A percentile compares a stretch with the other conserved stretches of the same genome.
These are phyloP conservation scores for Teunomyces aglyptinius DNA, from an alignment of 805 yeast genomes.

Conservation along the genomic window DNA sequence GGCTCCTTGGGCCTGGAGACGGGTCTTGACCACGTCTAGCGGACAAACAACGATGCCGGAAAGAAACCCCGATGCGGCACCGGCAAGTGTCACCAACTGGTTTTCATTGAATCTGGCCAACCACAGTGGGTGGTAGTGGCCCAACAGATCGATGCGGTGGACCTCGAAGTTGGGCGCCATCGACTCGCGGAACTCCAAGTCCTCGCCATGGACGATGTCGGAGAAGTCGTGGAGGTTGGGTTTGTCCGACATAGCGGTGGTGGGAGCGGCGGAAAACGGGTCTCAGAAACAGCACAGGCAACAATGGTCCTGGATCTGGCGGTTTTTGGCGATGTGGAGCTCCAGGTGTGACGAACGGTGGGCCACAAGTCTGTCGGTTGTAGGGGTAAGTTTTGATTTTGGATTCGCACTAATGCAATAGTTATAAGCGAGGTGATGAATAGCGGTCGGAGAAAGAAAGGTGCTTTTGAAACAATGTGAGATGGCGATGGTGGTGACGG, in stretches of 20 bases:
- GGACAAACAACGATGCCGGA: conserved; percentile 94
- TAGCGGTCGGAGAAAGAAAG: too few relatives aligned
- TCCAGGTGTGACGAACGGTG: neutral
- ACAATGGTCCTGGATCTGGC: too few relatives aligned
- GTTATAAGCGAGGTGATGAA: too few relatives aligned
- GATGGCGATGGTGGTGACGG: too few relatives aligned
- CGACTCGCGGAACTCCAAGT: conserved; percentile 30
- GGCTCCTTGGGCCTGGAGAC: conserved; percentile 89
- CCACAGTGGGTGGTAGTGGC: conserved; percentile 2
- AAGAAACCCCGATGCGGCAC: conserved; percentile 90
- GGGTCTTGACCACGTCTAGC: conserved; percentile 89
- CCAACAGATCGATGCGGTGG: conserved; percentile 5
- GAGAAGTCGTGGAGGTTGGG: conserved; percentile 25
- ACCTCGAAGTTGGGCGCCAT: conserved; percentile 14
- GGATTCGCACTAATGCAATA: neutral
- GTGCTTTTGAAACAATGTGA: too few relatives aligned
- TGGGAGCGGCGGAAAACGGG: neutral
- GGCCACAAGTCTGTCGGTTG: neutral
- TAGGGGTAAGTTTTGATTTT: neutral
- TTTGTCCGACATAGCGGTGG: neutral
- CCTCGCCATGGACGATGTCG: conserved; percentile 39
- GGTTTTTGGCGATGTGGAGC: too few relatives aligned
- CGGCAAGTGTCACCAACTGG: conserved; percentile 76
- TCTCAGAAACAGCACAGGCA: neutral
- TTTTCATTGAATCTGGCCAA: conserved; percentile 3